Evolutionary conservation across 208 protist species (phyloP).

Genomic region (Wallacemonas rigidus): DNA sequence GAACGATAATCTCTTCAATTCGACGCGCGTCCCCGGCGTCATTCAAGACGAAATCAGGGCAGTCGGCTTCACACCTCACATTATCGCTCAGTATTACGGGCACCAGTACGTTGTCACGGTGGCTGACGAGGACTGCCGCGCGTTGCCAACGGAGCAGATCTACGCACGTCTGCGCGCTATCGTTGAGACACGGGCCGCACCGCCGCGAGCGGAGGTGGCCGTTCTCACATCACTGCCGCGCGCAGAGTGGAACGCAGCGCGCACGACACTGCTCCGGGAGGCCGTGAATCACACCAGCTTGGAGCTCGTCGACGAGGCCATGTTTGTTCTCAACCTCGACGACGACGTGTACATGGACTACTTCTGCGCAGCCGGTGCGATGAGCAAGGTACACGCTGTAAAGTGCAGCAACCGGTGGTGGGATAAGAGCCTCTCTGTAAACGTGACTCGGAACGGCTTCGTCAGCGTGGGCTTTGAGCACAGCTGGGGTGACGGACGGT

Average conservation of each 20-base stretch:
- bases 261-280: slow-evolving; percentile 55
- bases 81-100: slow-evolving; percentile 74
- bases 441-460: slow-evolving; percentile 52
- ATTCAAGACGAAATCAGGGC: slow-evolving; percentile 79
- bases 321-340: slow-evolving; percentile 86
- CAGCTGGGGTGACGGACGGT: slow-evolving; percentile 72
- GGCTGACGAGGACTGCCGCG: slow-evolving; percentile 64
- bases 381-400: slow-evolving; percentile 34
- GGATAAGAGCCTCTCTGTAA: slow-evolving; percentile 90
- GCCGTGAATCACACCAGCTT: slow-evolving; percentile 58
- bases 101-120: slow-evolving; percentile 78
- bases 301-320: slow-evolving; percentile 72
- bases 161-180: slow-evolving; percentile 79
- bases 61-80: slow-evolving; percentile 66
- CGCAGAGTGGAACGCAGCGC: slow-evolving; percentile 64
- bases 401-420: slow-evolving; percentile 76
- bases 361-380: slow-evolving; percentile 32
- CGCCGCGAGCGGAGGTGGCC: slow-evolving; percentile 48
- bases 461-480: slow-evolving; percentile 74
- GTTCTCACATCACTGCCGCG: slow-evolving; percentile 69
- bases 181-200: slow-evolving; percentile 31
- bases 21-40: slow-evolving; percentile 71
- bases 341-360: slow-evolving; percentile 44
- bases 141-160: slow-evolving; percentile 72
- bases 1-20: slow-evolving; percentile 84